A percentile compares a stretch with the other conserved stretches of the same genome.
These are phyloP conservation scores for Sanghuangporus sanghuang DNA, from an alignment of 1,284 basidiomycete genomes.

Conservation along the genomic window DNA sequence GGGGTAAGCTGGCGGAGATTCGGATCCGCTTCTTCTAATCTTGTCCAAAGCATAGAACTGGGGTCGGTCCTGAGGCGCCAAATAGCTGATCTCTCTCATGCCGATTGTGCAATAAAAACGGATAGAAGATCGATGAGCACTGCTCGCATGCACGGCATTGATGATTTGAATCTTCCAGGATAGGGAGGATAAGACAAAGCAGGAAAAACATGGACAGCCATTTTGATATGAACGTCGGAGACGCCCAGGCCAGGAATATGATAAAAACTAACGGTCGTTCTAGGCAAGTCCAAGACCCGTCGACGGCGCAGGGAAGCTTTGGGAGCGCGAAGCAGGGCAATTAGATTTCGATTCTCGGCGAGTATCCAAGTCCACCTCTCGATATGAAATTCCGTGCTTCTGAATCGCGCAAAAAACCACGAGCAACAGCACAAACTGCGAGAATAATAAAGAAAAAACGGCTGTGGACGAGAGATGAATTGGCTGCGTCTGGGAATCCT, in stretches of 20 bases:
- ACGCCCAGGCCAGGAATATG: background rate
- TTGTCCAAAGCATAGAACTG: background rate
- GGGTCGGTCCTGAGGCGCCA: background rate
- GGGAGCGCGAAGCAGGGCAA: background rate
- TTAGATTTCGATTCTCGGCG: background rate
- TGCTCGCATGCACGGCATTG: background rate
- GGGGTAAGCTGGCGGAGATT: background rate
- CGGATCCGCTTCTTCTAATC: background rate
- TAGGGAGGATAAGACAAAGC: background rate
- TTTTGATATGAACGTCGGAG: background rate
- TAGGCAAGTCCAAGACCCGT: background rate
- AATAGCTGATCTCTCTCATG: background rate
- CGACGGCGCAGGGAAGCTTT: background rate
- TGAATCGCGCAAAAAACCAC: background rate
- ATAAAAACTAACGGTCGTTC: background rate
- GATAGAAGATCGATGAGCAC: background rate
- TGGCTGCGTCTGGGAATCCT: background rate
- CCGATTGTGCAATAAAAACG: no score
- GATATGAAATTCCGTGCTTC: background rate
- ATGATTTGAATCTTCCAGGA: background rate
- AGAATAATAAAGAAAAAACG: background rate
- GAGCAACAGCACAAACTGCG: background rate
- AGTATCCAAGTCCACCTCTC: background rate
- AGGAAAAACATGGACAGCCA: background rate
- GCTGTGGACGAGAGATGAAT: background rate